These are phyloP conservation scores for Sungouiella blattae DNA, from an alignment of 805 yeast genomes.

Conservation along the genomic window DNA sequence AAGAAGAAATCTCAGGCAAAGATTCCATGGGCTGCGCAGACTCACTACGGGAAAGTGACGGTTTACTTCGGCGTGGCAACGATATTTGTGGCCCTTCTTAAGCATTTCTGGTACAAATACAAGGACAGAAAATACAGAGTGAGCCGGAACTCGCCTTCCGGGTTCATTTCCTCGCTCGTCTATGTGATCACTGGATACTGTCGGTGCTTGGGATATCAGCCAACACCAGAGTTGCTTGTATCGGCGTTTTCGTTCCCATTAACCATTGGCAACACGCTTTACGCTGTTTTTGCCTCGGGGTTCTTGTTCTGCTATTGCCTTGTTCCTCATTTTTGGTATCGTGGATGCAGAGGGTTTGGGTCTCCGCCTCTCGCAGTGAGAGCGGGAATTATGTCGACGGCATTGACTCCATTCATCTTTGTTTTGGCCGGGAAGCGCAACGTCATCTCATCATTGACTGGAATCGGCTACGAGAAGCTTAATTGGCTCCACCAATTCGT, in stretches of 20 bases:
- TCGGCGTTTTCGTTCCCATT: slow-evolving; percentile 10
- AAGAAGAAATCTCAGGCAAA: slow-evolving; percentile 26
- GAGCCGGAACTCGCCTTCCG: slow-evolving; percentile 16
- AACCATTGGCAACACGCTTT: slow-evolving; percentile 35
- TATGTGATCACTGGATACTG: slow-evolving; percentile 31
- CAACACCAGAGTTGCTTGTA: slow-evolving; percentile 6
- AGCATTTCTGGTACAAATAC: slow-evolving; percentile 25
- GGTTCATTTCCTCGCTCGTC: slow-evolving; percentile 19
- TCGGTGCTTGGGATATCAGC: slow-evolving; percentile 33
- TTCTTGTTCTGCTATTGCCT: slow-evolving; percentile 36
- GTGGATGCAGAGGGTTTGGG: slow-evolving; percentile 54
- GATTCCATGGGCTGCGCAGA: slow-evolving; percentile 25
- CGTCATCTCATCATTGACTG: slow-evolving; percentile 46
- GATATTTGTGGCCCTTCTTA: slow-evolving; percentile 30
- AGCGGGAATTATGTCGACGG: slow-evolving; percentile 49
- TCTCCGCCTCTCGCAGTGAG: slow-evolving; percentile 57
- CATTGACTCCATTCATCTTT: slow-evolving; percentile 48
- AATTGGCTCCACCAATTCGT: slow-evolving; percentile 50
- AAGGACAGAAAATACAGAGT: slow-evolving; percentile 21
- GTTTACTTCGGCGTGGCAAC: slow-evolving; percentile 39
- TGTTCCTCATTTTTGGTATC: slow-evolving; percentile 49
- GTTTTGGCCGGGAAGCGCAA: slow-evolving; percentile 53
- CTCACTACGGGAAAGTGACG: slow-evolving; percentile 35
- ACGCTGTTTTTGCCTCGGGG: slow-evolving; percentile 28
- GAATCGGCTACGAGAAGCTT: slow-evolving; percentile 53